These are phyloP conservation scores for Colletotrichum sp. DNA, from an alignment of 2,329 filamentous ascomycete genomes.

Conservation along the genomic window DNA sequence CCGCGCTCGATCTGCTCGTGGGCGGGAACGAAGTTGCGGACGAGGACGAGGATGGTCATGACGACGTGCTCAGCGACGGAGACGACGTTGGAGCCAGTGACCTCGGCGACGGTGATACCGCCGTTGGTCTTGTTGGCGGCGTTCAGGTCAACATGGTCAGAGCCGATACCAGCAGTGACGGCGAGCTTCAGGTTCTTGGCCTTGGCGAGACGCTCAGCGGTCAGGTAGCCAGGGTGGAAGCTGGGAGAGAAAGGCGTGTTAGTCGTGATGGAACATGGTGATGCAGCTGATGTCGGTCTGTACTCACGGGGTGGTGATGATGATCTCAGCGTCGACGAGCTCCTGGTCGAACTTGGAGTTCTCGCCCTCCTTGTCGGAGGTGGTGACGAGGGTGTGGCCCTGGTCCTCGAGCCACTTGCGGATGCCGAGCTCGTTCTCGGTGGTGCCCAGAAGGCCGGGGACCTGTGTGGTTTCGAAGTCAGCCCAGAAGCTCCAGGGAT, in stretches of 20 bases:
- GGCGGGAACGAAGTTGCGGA: constrained; percentile 98
- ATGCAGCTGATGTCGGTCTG: background rate
- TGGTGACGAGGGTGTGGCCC: constrained; percentile 95
- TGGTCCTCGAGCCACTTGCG: constrained; percentile 97
- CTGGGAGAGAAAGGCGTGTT: constrained; percentile 45
- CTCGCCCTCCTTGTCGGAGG: constrained; percentile 95
- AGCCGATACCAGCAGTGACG: constrained; percentile 96
- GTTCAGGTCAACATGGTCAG: constrained; percentile 96
- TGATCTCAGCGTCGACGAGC: constrained; percentile 95
- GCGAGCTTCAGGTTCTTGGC: constrained; percentile 99
- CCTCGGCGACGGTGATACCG: constrained; percentile 95
- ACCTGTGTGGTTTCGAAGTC: constrained; percentile 47
- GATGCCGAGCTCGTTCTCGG: constrained; percentile 97
- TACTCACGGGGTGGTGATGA: constrained; percentile 94
- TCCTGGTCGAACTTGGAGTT: constrained; percentile 94
- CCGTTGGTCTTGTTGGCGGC: constrained; percentile 98
- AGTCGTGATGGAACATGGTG: background rate
- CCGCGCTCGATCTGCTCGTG: constrained; percentile 91
- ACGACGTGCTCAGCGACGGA: constrained; percentile 98
- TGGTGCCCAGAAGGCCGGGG: constrained; percentile 89
- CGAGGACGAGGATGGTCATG: constrained; percentile 96
- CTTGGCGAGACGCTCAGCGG: constrained; percentile 92
- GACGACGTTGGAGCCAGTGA: constrained; percentile 97
- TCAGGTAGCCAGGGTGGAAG: constrained; percentile 98
- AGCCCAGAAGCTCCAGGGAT: constrained; percentile 4